phyloP scores from a whole-genome alignment of 73 alveolate genomes.

The Symbiodinium natans region DNA sequence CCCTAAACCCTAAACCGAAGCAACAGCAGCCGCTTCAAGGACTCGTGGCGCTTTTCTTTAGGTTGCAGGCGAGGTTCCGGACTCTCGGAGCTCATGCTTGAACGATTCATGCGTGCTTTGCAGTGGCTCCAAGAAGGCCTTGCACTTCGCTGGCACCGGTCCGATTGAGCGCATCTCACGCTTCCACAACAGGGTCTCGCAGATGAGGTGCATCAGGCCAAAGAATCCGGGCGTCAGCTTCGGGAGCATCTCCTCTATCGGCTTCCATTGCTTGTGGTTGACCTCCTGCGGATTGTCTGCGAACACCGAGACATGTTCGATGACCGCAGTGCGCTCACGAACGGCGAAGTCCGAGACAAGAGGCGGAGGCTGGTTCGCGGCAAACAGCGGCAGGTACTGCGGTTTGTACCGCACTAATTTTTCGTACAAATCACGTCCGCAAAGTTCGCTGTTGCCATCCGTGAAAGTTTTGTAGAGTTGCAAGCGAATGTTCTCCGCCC shows the following conservation, averaged over 20 bases:
- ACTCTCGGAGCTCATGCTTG: too few species aligned
- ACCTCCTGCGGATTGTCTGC: neutral
- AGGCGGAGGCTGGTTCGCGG: too few species aligned
- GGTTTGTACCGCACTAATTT: neutral
- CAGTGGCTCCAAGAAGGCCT: neutral
- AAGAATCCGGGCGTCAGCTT: neutral
- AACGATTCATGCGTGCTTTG: too few species aligned
- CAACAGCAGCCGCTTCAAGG: too few species aligned
- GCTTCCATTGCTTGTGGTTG: neutral
- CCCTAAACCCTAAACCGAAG: too few species aligned
- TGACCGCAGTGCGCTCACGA: neutral
- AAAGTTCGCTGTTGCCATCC: neutral
- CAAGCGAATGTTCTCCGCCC: neutral
- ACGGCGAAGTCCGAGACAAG: neutral
- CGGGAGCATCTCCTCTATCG: neutral
- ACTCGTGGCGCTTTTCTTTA: too few species aligned
- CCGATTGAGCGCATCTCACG: neutral
- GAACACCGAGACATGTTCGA: neutral
- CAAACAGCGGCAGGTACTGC: neutral
- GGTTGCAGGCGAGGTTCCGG: too few species aligned
- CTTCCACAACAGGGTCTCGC: neutral
- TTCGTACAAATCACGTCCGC: neutral
- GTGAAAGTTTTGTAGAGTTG: neutral
- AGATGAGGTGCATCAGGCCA: neutral
- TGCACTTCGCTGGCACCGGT: neutral